Conservation (phyloP, 345 rosid genomes). For the Pistacia vera region DNA sequence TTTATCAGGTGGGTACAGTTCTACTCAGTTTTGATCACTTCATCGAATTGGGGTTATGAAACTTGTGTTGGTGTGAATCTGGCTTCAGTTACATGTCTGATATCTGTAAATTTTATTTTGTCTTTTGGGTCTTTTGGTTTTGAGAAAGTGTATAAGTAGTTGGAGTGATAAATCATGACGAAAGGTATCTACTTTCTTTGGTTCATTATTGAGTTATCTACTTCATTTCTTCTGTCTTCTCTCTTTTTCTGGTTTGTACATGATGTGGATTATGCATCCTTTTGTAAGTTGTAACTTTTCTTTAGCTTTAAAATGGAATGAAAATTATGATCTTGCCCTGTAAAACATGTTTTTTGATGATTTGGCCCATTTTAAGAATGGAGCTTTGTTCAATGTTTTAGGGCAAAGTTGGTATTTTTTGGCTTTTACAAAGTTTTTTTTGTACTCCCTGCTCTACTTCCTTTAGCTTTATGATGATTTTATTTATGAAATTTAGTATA, state of each 20-base stretch:
- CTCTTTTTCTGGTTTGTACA: slow-evolving; percentile 1
- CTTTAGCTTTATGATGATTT: slow-evolving; percentile 18
- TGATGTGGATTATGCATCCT: slow-evolving; percentile 10
- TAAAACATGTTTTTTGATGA: background rate
- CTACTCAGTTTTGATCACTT: slow-evolving; percentile 46
- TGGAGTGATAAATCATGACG: background rate
- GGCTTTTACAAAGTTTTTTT: background rate
- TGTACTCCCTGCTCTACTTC: background rate
- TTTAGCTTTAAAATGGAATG: slow-evolving; percentile 5
- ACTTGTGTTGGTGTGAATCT: background rate
- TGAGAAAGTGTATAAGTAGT: background rate
- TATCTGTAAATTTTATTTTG: background rate
- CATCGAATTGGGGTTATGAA: background rate
- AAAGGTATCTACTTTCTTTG: background rate
- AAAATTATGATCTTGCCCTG: background rate
- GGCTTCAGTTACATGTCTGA: background rate
- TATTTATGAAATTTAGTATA: background rate
- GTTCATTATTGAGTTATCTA: background rate
- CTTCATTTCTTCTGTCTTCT: background rate
- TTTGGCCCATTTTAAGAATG: background rate
- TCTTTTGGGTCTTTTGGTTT: background rate
- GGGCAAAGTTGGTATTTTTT: background rate
- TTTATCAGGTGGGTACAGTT: slow-evolving; percentile 88
- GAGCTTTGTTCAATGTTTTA: slow-evolving; percentile 9
- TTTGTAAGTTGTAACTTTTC: background rate